Percentiles rank a stretch among this genome's conserved stretches.
phyloP scores from a whole-genome alignment of 148 eudicot genomes.

The Selenicereus undatus region DNA sequence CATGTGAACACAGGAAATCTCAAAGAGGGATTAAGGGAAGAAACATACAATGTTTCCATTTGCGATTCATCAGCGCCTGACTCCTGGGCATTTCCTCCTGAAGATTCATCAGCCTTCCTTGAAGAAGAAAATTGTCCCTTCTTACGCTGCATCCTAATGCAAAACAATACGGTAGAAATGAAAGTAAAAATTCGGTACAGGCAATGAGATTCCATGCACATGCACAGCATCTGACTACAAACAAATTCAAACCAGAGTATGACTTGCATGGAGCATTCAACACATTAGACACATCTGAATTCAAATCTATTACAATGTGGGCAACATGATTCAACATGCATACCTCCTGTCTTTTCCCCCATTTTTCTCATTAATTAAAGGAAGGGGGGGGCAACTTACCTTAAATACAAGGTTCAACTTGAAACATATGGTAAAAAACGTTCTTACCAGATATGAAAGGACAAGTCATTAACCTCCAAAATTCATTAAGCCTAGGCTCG shows the following conservation, averaged over 20 bases:
- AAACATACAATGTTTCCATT: slow-evolving; percentile 41
- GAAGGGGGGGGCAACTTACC: neutral
- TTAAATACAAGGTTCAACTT: neutral
- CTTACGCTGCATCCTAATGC: slow-evolving; percentile 61
- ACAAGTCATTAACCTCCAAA: neutral
- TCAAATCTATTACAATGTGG: neutral
- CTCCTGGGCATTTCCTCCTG: slow-evolving; percentile 47
- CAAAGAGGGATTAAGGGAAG: neutral
- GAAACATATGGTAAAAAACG: neutral
- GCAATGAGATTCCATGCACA: neutral
- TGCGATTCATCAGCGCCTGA: slow-evolving; percentile 48
- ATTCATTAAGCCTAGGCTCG: neutral
- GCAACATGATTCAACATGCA: neutral
- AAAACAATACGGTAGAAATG: slow-evolving; percentile 1
- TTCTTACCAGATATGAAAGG: neutral
- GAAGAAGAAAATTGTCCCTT: slow-evolving; percentile 68
- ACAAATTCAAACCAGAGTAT: neutral
- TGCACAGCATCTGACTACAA: neutral
- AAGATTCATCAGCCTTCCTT: slow-evolving; percentile 39
- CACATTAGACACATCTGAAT: neutral
- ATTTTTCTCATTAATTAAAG: no score
- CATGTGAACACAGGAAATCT: neutral
- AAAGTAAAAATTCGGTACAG: neutral
- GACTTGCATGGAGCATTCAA: neutral
- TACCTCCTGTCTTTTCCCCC: neutral